phyloP scores from a whole-genome alignment of 768 basidiomycete species.

The Neoboletus magnificus region DNA sequence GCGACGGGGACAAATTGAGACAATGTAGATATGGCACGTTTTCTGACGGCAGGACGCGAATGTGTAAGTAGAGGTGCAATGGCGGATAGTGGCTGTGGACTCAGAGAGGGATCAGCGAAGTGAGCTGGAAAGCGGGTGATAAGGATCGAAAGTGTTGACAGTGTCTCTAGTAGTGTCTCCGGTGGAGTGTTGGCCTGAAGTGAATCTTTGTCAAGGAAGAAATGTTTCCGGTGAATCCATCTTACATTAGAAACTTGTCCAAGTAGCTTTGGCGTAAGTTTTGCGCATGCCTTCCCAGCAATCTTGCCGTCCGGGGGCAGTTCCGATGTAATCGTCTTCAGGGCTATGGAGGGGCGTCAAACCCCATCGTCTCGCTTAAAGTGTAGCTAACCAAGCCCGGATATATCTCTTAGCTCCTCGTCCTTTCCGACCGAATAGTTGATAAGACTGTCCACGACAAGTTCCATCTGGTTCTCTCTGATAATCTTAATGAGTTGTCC shows the following conservation, averaged over 20 bases:
- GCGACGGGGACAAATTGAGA: slow-evolving; percentile 81
- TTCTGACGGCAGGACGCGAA: slow-evolving; percentile 80
- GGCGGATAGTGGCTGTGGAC: slow-evolving; percentile 59
- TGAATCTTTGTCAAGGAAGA: slow-evolving; percentile 5
- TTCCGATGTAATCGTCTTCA: slow-evolving; percentile 94
- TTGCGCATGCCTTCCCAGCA: slow-evolving; percentile 74
- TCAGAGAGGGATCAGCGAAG: slow-evolving; percentile 50
- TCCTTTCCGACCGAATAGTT: slow-evolving; percentile 82
- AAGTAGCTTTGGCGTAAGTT: slow-evolving; percentile 80
- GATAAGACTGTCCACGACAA: slow-evolving; percentile 87
- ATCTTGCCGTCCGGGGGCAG: slow-evolving; percentile 80
- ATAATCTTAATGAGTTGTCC: slow-evolving; percentile 90
- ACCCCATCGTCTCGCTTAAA: background rate
- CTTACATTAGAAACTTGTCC: slow-evolving; percentile 73
- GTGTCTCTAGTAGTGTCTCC: slow-evolving; percentile 78
- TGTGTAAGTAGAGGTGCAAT: slow-evolving; percentile 74
- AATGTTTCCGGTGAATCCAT: background rate
- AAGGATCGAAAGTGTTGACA: slow-evolving; percentile 84
- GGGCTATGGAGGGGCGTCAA: slow-evolving; percentile 46
- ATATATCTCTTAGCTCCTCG: slow-evolving; percentile 92
- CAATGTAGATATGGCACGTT: slow-evolving; percentile 84
- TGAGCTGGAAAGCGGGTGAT: slow-evolving; percentile 79
- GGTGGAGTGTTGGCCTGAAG: slow-evolving; percentile 63
- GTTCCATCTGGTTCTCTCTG: slow-evolving; percentile 75
- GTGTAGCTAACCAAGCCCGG: slow-evolving; percentile 69